Evolutionary conservation across 2,329 filamentous ascomycete genomes (phyloP), one percentile per base, ranked within the genome.

Genomic region (Venturia oleaginea): DNA sequence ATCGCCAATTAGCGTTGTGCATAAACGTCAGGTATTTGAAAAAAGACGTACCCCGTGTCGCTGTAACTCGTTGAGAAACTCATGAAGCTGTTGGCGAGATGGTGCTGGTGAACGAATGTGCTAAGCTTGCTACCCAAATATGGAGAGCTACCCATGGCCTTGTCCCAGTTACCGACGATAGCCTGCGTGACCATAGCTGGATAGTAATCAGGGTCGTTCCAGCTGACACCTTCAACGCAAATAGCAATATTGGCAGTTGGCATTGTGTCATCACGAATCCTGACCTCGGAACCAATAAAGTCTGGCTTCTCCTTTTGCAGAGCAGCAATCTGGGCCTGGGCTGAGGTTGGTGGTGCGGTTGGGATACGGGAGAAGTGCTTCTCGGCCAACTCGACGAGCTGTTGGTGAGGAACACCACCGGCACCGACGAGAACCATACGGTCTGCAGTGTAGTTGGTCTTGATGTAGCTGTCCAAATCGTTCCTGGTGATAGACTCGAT

Each of bases 21-120:
- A 61, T 15, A 19, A 1, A 51, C 4, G 27, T 51, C n/a, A 38
- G 46, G 3, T 1, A 7, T n/a, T 8, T 17, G 10, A 13, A 38
- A 27, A 27, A 60, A 34, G 17, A 77, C 87, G 79, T 86, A 96
- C 92, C 92, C 94, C 77, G 94, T 99, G 79, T 99, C 94, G 76
- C 92, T 97, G 83, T 99, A 99, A 84, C 91, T 96, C 70, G 94
- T 99, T 70, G 92, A 97, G 83, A 99, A 99, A 83, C 91, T 96
- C 95, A 99, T 99, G 85, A 97, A 99, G 86, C 92, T 97, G 84
- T 96, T 99, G 79, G 94, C 94, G 68, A 99, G 86, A 78, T 92
- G 88, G 81, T 97, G 86, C 80, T 96, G 88, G 84, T 95, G 90
- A 71, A 99, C 88, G 74, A 94, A 91, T 69, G 89, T 87, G 83